These are phyloP conservation scores for Thielaviopsis cerberus DNA, from an alignment of 2,329 filamentous ascomycete genomes.

Conservation along the genomic window DNA sequence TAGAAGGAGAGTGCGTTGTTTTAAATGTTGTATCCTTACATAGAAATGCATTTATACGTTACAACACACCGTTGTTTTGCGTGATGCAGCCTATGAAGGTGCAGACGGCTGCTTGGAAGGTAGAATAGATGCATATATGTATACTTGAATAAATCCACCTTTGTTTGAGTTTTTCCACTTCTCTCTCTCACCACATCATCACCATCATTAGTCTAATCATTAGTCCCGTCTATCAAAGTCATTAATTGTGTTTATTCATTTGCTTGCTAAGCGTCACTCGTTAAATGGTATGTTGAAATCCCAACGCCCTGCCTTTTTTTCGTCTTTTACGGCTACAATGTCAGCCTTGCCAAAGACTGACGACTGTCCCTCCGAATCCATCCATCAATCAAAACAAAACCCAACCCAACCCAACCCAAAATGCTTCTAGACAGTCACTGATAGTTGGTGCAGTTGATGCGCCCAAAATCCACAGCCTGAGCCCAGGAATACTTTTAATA, in stretches of 20 bases:
- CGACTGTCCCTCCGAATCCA: too few species aligned
- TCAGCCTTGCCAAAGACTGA: not conserved
- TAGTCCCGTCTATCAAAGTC: too few species aligned
- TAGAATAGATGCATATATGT: not conserved
- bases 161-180: too few species aligned
- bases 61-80: not conserved
- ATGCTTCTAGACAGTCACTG: not conserved
- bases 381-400: not conserved
- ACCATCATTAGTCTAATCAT: too few species aligned
- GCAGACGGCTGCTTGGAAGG: not conserved
- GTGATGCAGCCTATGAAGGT: not conserved
- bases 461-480: not conserved
- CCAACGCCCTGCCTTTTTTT: conserved; percentile 2
- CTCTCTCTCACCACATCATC: too few species aligned
- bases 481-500: not conserved
- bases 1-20: not conserved
- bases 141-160: too few species aligned
- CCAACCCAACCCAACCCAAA: not conserved
- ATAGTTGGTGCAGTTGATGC: conserved; percentile 9
- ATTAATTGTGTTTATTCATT: conserved; percentile 8
- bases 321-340: not conserved
- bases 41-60: not conserved
- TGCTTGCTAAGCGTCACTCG: conserved; percentile 6
- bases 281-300: conserved; percentile 11
- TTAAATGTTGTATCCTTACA: not conserved